Conservation (phyloP, 306 rosid species). For the Elaeagnus macrophylla region DNA sequence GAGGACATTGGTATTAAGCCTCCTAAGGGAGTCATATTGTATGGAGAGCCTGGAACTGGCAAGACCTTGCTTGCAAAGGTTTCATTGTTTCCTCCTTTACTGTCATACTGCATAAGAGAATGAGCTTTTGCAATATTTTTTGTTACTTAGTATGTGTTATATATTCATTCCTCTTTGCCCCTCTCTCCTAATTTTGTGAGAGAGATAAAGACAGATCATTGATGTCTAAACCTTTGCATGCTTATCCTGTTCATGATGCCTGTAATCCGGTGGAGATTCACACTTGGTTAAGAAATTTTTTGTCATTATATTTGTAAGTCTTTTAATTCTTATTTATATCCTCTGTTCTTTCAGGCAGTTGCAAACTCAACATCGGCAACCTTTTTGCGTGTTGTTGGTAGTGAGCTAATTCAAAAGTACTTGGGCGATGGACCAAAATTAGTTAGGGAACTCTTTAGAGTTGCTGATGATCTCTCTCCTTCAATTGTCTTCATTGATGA, state of each 20-base stretch:
- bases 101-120: background rate
- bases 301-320: too few relatives aligned
- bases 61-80: conserved; percentile 98
- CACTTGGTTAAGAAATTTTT: too few relatives aligned
- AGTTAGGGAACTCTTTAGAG: conserved; percentile 96
- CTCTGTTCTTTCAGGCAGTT: conserved; percentile 58
- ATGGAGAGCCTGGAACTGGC: conserved; percentile 98
- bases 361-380: conserved; percentile 99
- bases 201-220: too few relatives aligned
- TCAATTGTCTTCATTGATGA: conserved; percentile 96
- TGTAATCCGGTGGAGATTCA: too few relatives aligned
- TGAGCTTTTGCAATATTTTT: too few relatives aligned
- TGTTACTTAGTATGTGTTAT: too few relatives aligned
- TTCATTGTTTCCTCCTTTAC: conserved; percentile 7
- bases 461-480: conserved; percentile 96
- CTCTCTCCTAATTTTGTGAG: too few relatives aligned
- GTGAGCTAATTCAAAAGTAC: conserved; percentile 93
- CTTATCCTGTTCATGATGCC: too few relatives aligned
- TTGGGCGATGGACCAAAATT: conserved; percentile 97
- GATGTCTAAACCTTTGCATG: too few relatives aligned
- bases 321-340: background rate
- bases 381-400: conserved; percentile 95
- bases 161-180: too few relatives aligned
- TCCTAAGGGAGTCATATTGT: conserved; percentile 86
- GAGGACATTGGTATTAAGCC: conserved; percentile 99